Evolutionary conservation across 2,329 filamentous ascomycete species (phyloP).

Genomic region (Calonectria montana): DNA sequence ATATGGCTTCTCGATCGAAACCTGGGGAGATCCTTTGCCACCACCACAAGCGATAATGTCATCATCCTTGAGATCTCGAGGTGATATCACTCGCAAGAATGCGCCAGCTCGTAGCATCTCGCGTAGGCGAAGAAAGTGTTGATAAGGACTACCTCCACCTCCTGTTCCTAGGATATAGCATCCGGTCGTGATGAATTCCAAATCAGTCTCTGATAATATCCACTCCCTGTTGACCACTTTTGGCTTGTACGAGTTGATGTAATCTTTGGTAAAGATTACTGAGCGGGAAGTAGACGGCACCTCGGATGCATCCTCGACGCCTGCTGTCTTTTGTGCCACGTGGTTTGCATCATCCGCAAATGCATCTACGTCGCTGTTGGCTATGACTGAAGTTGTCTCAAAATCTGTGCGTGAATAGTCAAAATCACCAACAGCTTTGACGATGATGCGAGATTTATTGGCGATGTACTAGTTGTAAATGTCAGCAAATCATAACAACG

Average conservation of each 20-base stretch:
- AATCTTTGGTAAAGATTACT: background rate
- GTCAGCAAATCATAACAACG: background rate
- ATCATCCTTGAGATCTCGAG: constrained; percentile 58
- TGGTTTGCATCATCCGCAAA: constrained; percentile 11
- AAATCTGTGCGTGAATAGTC: constrained; percentile 34
- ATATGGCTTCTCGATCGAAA: constrained; percentile 65
- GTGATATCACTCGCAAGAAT: constrained; percentile 59
- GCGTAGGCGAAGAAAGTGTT: constrained; percentile 58
- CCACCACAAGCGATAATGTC: constrained; percentile 62
- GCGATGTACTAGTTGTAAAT: background rate
- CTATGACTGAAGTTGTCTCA: background rate
- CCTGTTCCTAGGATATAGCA: constrained; percentile 68
- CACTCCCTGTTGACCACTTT: constrained; percentile 58
- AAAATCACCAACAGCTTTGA: constrained; percentile 66
- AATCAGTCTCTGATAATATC: constrained; percentile 64
- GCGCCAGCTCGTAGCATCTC: constrained; percentile 59
- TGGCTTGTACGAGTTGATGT: constrained; percentile 53
- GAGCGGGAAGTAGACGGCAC: background rate
- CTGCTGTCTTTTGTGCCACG: background rate
- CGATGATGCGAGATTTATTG: constrained; percentile 63
- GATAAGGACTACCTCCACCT: constrained; percentile 63
- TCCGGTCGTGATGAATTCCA: constrained; percentile 63
- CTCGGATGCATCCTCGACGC: background rate
- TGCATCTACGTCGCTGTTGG: background rate
- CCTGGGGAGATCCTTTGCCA: constrained; percentile 67